phyloP scores from a whole-genome alignment of 495 filamentous ascomycete species.

The Penicilliopsis zonata region DNA sequence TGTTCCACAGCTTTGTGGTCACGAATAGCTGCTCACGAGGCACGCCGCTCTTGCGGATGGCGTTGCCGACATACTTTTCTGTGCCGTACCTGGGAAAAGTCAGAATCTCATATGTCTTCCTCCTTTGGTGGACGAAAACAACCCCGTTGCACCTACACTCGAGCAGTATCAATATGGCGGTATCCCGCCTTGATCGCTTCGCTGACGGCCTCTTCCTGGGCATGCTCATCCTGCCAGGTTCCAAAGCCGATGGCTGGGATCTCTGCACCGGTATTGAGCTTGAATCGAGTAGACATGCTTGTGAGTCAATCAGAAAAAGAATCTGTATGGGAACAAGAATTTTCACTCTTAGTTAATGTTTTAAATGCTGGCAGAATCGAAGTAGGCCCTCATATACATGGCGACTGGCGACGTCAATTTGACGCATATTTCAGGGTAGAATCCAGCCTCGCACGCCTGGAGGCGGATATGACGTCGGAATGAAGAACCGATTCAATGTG shows the following conservation, averaged over 20 bases:
- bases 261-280: slow-evolving; percentile 37
- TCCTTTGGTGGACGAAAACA: no score
- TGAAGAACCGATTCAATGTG: no score
- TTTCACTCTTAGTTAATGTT: no score
- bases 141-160: slow-evolving; percentile 20
- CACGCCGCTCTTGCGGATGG: slow-evolving; percentile 42
- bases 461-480: background rate
- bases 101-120: background rate
- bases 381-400: no score
- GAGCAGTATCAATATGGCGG: slow-evolving; percentile 48
- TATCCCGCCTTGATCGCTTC: slow-evolving; percentile 45
- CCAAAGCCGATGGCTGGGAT: slow-evolving; percentile 37
- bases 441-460: slow-evolving; percentile 1
- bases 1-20: slow-evolving; percentile 63
- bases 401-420: slow-evolving; percentile 8
- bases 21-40: slow-evolving; percentile 51
- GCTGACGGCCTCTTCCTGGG: slow-evolving; percentile 32
- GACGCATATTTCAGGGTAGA: slow-evolving; percentile 8
- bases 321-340: no score
- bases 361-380: no score
- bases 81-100: slow-evolving; percentile 30
- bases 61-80: slow-evolving; percentile 40
- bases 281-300: slow-evolving; percentile 22
- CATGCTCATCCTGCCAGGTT: slow-evolving; percentile 37
- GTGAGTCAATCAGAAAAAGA: no score